Conservation (phyloP, 2,329 filamentous ascomycete species). For the Fusarium sp. region DNA sequence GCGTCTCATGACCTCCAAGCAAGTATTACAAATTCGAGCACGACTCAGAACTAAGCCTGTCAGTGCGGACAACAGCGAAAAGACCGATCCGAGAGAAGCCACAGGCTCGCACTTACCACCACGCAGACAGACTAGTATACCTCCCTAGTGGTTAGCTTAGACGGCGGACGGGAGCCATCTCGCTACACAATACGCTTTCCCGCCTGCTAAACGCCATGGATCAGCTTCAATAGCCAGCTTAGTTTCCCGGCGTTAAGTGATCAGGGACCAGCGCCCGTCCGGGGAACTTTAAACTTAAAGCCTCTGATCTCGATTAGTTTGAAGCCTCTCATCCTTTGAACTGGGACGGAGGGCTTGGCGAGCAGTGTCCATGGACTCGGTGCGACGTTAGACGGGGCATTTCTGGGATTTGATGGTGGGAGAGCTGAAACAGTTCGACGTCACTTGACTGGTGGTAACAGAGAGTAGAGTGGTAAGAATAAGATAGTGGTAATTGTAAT, state of each 20-base stretch:
- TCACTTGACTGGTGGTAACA: slow-evolving; percentile 7
- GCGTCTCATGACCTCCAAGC: slow-evolving; percentile 8
- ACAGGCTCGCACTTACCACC: neutral
- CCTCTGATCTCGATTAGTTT: neutral
- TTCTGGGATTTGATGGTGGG: slow-evolving; percentile 5
- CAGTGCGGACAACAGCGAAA: neutral
- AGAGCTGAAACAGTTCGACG: neutral
- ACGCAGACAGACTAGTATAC: slow-evolving; percentile 3
- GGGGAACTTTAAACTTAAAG: slow-evolving; percentile 8
- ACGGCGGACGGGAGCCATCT: slow-evolving; percentile 6
- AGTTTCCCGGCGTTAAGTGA: neutral
- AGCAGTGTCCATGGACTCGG: slow-evolving; percentile 10
- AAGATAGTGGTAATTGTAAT: slow-evolving; percentile 3
- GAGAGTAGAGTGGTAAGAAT: too few relatives aligned
- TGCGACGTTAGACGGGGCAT: slow-evolving; percentile 5
- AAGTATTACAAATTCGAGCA: slow-evolving; percentile 9
- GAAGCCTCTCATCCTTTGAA: slow-evolving; percentile 2
- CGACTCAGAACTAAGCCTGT: neutral
- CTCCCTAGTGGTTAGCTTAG: neutral
- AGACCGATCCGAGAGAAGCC: neutral
- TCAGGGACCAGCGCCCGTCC: slow-evolving; percentile 3
- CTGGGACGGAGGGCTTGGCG: slow-evolving; percentile 1
- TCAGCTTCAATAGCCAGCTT: slow-evolving; percentile 5
- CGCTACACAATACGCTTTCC: neutral
- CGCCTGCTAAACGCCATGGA: slow-evolving; percentile 16